phyloP scores from a whole-genome alignment of 345 rosid species.

The Salix exigua region DNA sequence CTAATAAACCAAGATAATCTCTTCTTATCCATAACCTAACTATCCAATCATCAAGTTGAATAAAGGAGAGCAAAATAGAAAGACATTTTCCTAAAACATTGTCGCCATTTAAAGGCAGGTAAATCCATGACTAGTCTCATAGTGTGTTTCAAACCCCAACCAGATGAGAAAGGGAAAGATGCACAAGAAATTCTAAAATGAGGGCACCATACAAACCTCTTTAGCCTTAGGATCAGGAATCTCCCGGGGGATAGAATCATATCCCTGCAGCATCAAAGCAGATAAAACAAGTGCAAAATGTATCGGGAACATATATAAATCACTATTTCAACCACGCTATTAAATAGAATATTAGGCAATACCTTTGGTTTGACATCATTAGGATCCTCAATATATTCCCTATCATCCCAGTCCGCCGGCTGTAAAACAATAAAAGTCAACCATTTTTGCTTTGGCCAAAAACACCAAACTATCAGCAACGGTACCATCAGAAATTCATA shows the following conservation, averaged over 20 bases:
- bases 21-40: neutral
- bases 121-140: neutral
- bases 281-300: constrained; percentile 5
- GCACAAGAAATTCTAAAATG: neutral
- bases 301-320: constrained; percentile 5
- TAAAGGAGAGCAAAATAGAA: neutral
- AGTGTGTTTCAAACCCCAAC: neutral
- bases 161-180: neutral
- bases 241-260: constrained; percentile 40
- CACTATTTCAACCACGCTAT: neutral
- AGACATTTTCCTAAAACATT: neutral
- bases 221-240: constrained; percentile 43
- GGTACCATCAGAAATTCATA: neutral
- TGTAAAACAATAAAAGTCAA: constrained; percentile 21
- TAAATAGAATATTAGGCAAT: constrained; percentile 6
- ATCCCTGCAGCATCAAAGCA: constrained; percentile 30
- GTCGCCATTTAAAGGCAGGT: neutral
- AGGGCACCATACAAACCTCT: constrained; percentile 26
- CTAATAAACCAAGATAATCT: neutral
- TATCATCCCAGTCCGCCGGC: constrained; percentile 94
- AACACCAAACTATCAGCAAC: neutral
- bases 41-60: neutral
- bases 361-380: constrained; percentile 80
- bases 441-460: neutral
- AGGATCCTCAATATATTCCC: constrained; percentile 85